These are phyloP conservation scores for Monilinia vaccinii-corymbosi DNA, from an alignment of 2,329 filamentous ascomycete genomes.

Conservation along the genomic window DNA sequence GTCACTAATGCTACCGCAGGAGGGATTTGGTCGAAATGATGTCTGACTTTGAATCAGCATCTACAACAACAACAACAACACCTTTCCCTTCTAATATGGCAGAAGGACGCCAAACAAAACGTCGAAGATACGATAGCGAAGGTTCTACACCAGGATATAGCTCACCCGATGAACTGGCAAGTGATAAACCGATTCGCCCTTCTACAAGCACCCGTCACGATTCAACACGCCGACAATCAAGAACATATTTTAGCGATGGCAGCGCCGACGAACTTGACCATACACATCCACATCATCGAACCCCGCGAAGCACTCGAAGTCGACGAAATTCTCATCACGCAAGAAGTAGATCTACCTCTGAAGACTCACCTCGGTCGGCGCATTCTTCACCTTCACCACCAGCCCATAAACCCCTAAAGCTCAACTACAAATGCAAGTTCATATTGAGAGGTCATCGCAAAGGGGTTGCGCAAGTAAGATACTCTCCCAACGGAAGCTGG, in stretches of 20 bases:
- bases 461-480: slow-evolving; percentile 75
- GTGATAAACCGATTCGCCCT: slow-evolving; percentile 28
- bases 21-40: slow-evolving; percentile 11
- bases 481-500: slow-evolving; percentile 83
- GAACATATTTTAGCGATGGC: slow-evolving; percentile 22
- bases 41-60: slow-evolving; percentile 21
- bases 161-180: slow-evolving; percentile 37
- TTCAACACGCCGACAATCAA: slow-evolving; percentile 15
- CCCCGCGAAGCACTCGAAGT: neutral
- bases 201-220: slow-evolving; percentile 25
- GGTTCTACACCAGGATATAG: slow-evolving; percentile 35
- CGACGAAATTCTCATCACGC: slow-evolving; percentile 5
- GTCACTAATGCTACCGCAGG: neutral
- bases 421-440: slow-evolving; percentile 47
- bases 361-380: slow-evolving; percentile 20
- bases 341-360: slow-evolving; percentile 19
- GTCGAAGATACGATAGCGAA: slow-evolving; percentile 31
- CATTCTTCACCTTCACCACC: slow-evolving; percentile 22
- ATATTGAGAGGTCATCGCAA: slow-evolving; percentile 69
- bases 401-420: slow-evolving; percentile 20
- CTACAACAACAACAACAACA: slow-evolving; percentile 16
- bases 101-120: slow-evolving; percentile 17
- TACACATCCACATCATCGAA: slow-evolving; percentile 18
- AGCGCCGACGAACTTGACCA: slow-evolving; percentile 26
- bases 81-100: slow-evolving; percentile 7